These are phyloP conservation scores for Lippia alba DNA, from an alignment of 305 asterid species.

Conservation along the genomic window DNA sequence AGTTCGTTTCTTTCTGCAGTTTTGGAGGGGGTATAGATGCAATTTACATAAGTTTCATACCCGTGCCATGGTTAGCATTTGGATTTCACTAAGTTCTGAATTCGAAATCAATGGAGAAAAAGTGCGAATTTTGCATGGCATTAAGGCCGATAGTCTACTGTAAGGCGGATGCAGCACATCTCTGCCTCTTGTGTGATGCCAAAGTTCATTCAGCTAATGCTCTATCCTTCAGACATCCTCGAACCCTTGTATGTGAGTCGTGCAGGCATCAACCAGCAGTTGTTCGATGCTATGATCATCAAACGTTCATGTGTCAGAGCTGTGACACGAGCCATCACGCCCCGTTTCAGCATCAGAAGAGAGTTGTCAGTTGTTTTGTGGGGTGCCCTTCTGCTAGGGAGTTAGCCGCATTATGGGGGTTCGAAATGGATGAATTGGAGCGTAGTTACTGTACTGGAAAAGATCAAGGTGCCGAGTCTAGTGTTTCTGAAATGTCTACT, in stretches of 20 bases:
- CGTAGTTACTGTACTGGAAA: slow-evolving; percentile 4
- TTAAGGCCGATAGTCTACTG: slow-evolving; percentile 76
- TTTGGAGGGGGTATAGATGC: no score
- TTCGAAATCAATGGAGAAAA: slow-evolving; percentile 48
- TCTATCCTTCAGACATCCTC: slow-evolving; percentile 76
- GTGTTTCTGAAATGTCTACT: slow-evolving; percentile 24
- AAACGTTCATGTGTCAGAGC: slow-evolving; percentile 68
- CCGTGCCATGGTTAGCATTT: slow-evolving; percentile 32
- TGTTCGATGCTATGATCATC: slow-evolving; percentile 59
- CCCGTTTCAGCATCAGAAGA: slow-evolving; percentile 57
- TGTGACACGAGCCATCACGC: slow-evolving; percentile 58
- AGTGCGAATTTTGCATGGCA: slow-evolving; percentile 73
- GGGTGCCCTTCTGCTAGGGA: slow-evolving; percentile 92
- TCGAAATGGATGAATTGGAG: slow-evolving; percentile 46
- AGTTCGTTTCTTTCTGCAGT: no score
- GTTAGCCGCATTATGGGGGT: slow-evolving; percentile 73
- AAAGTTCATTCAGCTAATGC: slow-evolving; percentile 90
- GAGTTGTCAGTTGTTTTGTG: slow-evolving; percentile 46
- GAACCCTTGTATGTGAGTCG: slow-evolving; percentile 67
- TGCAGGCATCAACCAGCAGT: slow-evolving; percentile 55
- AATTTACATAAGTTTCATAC: not conserved
- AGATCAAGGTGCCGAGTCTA: slow-evolving; percentile 16
- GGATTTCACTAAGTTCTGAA: slow-evolving; percentile 5
- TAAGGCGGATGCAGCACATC: slow-evolving; percentile 79
- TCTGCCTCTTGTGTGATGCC: slow-evolving; percentile 83